Conservation (phyloP, 208 protist genomes). For the Willaertia magna region DNA sequence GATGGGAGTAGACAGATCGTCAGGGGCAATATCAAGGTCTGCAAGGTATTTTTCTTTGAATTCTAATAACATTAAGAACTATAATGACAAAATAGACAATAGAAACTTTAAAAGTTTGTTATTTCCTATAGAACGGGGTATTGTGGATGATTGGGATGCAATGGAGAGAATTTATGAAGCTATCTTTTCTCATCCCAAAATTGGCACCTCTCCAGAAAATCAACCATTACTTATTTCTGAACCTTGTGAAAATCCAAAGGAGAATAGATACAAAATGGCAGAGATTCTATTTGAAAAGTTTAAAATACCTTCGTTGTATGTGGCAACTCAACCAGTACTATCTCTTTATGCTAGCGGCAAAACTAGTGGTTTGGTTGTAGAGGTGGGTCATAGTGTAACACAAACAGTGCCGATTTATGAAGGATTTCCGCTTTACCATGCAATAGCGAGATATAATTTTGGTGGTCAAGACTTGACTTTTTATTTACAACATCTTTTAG, state of each 20-base stretch:
- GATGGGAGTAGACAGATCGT: neutral
- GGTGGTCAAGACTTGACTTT: constrained; percentile 56
- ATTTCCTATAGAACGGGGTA: neutral
- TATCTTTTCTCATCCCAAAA: neutral
- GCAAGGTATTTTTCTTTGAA: neutral
- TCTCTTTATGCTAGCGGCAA: constrained; percentile 65
- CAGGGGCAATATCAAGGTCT: neutral
- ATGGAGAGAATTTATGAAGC: neutral
- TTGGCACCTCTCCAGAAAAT: constrained; percentile 8
- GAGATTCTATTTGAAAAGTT: constrained; percentile 72
- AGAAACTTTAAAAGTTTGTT: neutral
- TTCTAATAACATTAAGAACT: neutral
- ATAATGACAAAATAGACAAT: neutral
- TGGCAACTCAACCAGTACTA: constrained; percentile 58
- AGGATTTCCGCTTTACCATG: constrained; percentile 76
- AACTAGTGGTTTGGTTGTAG: constrained; percentile 68
- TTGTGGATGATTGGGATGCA: neutral
- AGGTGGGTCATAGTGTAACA: constrained; percentile 88
- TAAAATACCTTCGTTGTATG: constrained; percentile 42
- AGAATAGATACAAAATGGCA: constrained; percentile 59
- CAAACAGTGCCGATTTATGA: constrained; percentile 96
- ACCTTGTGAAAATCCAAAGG: constrained; percentile 56
- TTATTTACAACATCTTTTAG: constrained; percentile 23
- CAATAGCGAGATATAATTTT: constrained; percentile 57
- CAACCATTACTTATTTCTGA: constrained; percentile 68